Conservation (phyloP, 768 basidiomycete species). For the Kwoniella dendrophila region DNA sequence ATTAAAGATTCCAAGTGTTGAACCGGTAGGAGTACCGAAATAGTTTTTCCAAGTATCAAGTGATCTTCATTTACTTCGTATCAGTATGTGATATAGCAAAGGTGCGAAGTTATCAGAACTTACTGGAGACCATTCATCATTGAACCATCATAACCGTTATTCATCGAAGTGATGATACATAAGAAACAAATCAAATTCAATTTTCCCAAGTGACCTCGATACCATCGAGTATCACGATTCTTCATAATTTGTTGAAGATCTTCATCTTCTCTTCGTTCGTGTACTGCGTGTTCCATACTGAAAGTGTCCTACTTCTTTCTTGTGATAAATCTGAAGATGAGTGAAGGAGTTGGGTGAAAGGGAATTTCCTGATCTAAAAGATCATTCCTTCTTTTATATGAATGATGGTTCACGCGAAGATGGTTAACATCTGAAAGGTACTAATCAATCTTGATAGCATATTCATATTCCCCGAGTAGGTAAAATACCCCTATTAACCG, state of each 20-base stretch:
- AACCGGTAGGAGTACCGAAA: constrained; percentile 61
- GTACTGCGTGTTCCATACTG: constrained; percentile 32
- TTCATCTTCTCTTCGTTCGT: constrained; percentile 13
- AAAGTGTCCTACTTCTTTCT: too few relatives aligned
- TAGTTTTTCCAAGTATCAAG: constrained; percentile 66
- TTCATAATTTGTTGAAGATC: constrained; percentile 17
- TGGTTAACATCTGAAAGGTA: too few relatives aligned
- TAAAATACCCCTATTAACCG: constrained; percentile 6
- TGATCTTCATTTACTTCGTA: constrained; percentile 59
- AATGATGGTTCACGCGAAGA: too few relatives aligned
- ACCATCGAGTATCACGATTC: constrained; percentile 40
- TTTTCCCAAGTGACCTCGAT: constrained; percentile 27
- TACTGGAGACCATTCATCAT: constrained; percentile 60
- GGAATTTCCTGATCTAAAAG: background rate
- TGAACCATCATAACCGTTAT: constrained; percentile 63
- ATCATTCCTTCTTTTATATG: too few relatives aligned
- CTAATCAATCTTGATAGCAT: too few relatives aligned
- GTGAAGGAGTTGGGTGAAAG: background rate
- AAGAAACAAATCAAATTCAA: constrained; percentile 56
- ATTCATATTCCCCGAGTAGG: too few relatives aligned
- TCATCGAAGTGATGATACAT: constrained; percentile 67
- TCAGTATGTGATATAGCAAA: too few relatives aligned
- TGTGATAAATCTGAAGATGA: background rate
- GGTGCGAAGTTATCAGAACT: constrained; percentile 4
- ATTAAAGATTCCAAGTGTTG: constrained; percentile 53